Evolutionary conservation across 1,284 basidiomycete genomes (phyloP), one percentile per base, ranked within the genome.

Genomic region (Trametes hirsuta): DNA sequence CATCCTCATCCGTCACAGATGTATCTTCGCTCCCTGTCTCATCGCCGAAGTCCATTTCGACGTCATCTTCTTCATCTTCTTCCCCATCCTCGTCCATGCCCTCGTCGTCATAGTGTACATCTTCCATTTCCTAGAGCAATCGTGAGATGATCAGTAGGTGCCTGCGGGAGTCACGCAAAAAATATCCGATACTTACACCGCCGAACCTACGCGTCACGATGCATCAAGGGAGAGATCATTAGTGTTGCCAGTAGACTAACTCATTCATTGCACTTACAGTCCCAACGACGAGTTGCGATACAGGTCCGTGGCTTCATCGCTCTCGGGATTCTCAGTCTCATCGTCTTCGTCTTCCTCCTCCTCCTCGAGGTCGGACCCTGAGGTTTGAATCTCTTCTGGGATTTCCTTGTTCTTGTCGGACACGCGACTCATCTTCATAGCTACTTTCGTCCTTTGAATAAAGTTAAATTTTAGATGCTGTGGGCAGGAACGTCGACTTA

Each of bases 241-340:
- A 30, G 30, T 30, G 30, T 8, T 30, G 30, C 8, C 30, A 30
- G 30, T 30, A 30, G 30, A 30, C 30, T 30, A 8, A 30, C 30
- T 30, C 4, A 8, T 30, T 30, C 30, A 63, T 30, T 58, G 44
- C 34, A 82, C 89, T 71, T 77, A 93, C 95, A 99, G 96, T 68
- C 97, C 97, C 41, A 99, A 83, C 5, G 95, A 93, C 0, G 97
- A 99, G 75, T 97, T 97, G 60, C 97, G 90, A 76, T 99, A 99
- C 22, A 99, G 79, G 75, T 99, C 94, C 6, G 94, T 93, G 0
- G 94, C 94, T 70, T 93, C 94, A 69, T 93, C 91, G 10, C 89
- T 82, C 22, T 75, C 81, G 36, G 74, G 76, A 46, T 72, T 76
- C 52, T 72, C 77, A 11, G 65, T 68, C 22, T 61, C 64, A 21